Evolutionary conservation across 371 early-diverging fungal species (phyloP).

Genomic region (Fennellomyces sp.): DNA sequence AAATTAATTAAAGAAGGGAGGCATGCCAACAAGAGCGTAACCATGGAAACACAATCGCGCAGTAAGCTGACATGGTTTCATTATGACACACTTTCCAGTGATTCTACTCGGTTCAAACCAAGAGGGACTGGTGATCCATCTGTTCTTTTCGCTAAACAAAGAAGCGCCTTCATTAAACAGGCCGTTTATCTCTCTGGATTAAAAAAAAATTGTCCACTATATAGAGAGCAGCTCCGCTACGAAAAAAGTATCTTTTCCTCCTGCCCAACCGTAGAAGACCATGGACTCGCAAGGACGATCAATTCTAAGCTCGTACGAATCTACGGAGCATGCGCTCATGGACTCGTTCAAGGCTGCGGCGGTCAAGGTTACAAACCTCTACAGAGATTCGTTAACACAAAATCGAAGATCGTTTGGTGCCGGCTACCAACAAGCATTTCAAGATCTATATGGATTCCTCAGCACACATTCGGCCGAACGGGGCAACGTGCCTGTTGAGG

Average conservation of each 20-base stretch:
- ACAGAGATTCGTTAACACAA: slow-evolving; percentile 70
- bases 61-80: no score
- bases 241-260: no score
- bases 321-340: slow-evolving; percentile 57
- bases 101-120: no score
- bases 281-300: slow-evolving; percentile 16
- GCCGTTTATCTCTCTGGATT: not conserved
- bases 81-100: no score
- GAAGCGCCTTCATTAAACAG: no score
- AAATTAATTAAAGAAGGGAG: no score
- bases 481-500: slow-evolving; percentile 55
- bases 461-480: slow-evolving; percentile 50
- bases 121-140: no score
- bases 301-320: slow-evolving; percentile 47
- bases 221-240: no score
- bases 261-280: no score
- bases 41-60: no score
- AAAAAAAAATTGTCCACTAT: not conserved
- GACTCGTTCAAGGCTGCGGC: slow-evolving; percentile 75
- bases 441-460: slow-evolving; percentile 69
- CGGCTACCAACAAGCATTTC: slow-evolving; percentile 77
- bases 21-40: no score
- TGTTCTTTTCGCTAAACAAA: no score
- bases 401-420: slow-evolving; percentile 62
- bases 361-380: slow-evolving; percentile 69